Evolutionary conservation across 1,139 yeast genomes (phyloP), one percentile per base, ranked within the genome.

Genomic region (Magnusiomyces fungicola): DNA sequence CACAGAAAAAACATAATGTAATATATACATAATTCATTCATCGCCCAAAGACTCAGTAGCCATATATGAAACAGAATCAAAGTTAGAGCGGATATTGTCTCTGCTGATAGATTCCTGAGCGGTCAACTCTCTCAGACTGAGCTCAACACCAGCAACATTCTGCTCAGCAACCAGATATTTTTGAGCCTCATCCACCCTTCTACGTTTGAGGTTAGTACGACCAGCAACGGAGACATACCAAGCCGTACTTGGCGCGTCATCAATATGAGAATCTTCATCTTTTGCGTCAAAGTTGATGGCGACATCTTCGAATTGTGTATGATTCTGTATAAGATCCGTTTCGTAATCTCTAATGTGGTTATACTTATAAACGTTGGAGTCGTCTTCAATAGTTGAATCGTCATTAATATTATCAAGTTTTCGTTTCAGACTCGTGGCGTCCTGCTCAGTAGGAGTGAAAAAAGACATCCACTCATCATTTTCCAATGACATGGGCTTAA

Each of bases 391-490:
- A 7, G n/a, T 12, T n/a, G n/a, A 5, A 2, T 64, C 58, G 38
- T 64, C 70, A 6, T 56, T 57, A 6, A 60, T 50, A 36, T 64
- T 61, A 33, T 56, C 59, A n/a, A 64, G 57, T 44, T 56, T 56
- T n/a, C 54, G 49, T 47, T 56, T 56, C 21, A 68, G 52, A 18
- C 48, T 49, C 38, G 40, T 43, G 6, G 71, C 65, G 32, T 70
- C 72, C 22, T 70, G 69, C 22, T 68, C 71, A 24, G 73, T 73
- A 10, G 81, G 72, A 1, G 76, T 70, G 65, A 83, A 90, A 61
- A 86, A 73, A 1, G 95, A 79, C 62, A 88, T 80, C 90, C 96
- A 84, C 61, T 85, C 94, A 41, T 85, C 87, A 51, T 78, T 82
- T 46, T 80, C 86, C 33, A 86, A 72, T 27, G 84, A 80, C 39